Evolutionary conservation across 1,139 yeast species (phyloP), one percentile per base, ranked within the genome.

Genomic region (Geotrichum bryndzae): DNA sequence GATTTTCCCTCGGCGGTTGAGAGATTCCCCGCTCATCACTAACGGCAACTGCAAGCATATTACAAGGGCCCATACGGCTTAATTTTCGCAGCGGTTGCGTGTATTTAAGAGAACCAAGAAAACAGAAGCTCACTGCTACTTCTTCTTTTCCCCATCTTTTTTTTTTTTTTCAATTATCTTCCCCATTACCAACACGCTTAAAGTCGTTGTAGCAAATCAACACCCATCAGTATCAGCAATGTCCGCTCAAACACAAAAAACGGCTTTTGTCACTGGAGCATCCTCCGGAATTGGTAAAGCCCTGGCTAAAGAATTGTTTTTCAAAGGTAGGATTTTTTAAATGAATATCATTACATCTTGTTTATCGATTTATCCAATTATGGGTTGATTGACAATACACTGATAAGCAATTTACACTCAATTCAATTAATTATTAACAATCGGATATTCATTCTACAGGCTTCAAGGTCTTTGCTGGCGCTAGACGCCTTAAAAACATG

Each of bases 231-330:
- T 35, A 6, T 35, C 3, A 11, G n/a, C 41, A 35, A 35, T 35
- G 41, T 35, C 41, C 41, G 41, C n/a, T 2, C 41, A 35, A 35
- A 3, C 55, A 31, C 31, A 33, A 15, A 61, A 61, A 31, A 75
- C 68, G 67, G 91, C 85, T 1, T 76, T 87, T 53, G 82, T 89
- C 41, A 89, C 96, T 0, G 96, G 96, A 8, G 89, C 90, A 22
- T 87, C 94, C 0, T 86, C 92, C 0, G 96, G 96, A 11, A 89
- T 89, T 66, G 96, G 96, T 3, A 83, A 77, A 70, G 84, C 85
- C 22, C 76, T 87, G 11, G 84, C 92, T 41, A 78, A 81, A 62
- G 90, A 87, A 68, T 78, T 88, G 64, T 86, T 89, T 18, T 72
- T 75, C 23, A 75, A 84, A 63, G 68, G 69, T 54, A 59, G 56